phyloP scores from a whole-genome alignment of 805 yeast genomes.

The Metschnikowia proteae region DNA sequence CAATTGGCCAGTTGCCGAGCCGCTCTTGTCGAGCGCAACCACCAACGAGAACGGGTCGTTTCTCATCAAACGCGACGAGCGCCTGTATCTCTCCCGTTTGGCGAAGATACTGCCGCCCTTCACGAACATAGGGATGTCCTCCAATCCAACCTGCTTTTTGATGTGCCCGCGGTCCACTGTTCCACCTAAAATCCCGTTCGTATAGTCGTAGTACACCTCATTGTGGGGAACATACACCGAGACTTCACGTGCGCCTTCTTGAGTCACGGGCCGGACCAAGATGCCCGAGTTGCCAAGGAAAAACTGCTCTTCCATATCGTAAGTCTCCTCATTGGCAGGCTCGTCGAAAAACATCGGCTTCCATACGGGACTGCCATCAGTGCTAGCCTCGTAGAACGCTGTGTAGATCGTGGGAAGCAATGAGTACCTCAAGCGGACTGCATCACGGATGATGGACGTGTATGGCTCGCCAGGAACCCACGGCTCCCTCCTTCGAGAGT shows the following conservation, averaged over 20 bases:
- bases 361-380: conserved; percentile 65
- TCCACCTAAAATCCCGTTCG: conserved; percentile 26
- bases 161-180: conserved; percentile 27
- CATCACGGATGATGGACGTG: conserved; percentile 60
- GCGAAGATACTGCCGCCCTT: conserved; percentile 78
- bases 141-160: conserved; percentile 44
- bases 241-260: conserved; percentile 42
- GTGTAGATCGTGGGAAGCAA: conserved; percentile 81
- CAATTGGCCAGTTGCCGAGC: conserved; percentile 53
- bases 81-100: conserved; percentile 68
- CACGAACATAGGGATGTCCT: conserved; percentile 64
- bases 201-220: conserved; percentile 55
- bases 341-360: conserved; percentile 61
- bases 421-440: conserved; percentile 68
- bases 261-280: conserved; percentile 76
- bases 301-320: conserved; percentile 76
- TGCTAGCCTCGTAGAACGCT: conserved; percentile 61
- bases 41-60: conserved; percentile 78
- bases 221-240: conserved; percentile 52
- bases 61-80: conserved; percentile 72
- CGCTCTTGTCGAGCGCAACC: conserved; percentile 50
- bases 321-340: conserved; percentile 46
- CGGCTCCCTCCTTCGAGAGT: conserved; percentile 89
- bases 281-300: conserved; percentile 69
- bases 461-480: conserved; percentile 79